Evolutionary conservation across 305 asterid species (phyloP).

Genomic region (Ilex paraguariensis): DNA sequence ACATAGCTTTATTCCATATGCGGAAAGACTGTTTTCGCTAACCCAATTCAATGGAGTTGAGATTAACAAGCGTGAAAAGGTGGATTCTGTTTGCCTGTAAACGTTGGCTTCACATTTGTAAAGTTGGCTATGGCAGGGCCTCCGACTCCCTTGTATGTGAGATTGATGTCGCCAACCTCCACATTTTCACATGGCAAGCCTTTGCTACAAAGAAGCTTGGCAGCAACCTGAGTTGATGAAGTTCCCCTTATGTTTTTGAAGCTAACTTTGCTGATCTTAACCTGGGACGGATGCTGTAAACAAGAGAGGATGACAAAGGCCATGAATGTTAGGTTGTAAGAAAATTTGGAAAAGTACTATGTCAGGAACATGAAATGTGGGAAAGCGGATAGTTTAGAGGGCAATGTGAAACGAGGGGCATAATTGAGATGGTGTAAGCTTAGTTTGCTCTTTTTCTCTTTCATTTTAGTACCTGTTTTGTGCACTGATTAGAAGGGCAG

Average conservation of each 20-base stretch:
- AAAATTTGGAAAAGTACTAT: neutral
- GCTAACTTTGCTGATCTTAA: conserved; percentile 32
- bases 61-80: conserved; percentile 8
- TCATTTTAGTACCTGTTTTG: neutral
- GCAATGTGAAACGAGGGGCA: too few species aligned
- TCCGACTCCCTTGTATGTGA: conserved; percentile 21
- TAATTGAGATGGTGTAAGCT: too few species aligned
- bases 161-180: conserved; percentile 33
- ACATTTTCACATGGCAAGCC: conserved; percentile 34
- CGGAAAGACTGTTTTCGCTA: too few species aligned
- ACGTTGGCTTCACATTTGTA: conserved; percentile 23
- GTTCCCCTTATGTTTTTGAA: conserved; percentile 40
- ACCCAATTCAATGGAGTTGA: neutral
- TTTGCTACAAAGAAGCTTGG: conserved; percentile 34
- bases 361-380: too few species aligned
- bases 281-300: conserved; percentile 28
- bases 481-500: conserved; percentile 25
- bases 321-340: neutral
- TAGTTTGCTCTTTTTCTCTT: too few species aligned
- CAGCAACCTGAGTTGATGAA: conserved; percentile 13
- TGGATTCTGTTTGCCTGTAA: conserved; percentile 31
- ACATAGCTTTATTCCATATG: too few species aligned
- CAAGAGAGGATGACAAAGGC: neutral
- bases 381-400: too few species aligned
- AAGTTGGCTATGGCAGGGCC: conserved; percentile 28